Base-by-base conservation (phyloP, 768 basidiomycete species). In the Sarcodon aspratus region DNA sequence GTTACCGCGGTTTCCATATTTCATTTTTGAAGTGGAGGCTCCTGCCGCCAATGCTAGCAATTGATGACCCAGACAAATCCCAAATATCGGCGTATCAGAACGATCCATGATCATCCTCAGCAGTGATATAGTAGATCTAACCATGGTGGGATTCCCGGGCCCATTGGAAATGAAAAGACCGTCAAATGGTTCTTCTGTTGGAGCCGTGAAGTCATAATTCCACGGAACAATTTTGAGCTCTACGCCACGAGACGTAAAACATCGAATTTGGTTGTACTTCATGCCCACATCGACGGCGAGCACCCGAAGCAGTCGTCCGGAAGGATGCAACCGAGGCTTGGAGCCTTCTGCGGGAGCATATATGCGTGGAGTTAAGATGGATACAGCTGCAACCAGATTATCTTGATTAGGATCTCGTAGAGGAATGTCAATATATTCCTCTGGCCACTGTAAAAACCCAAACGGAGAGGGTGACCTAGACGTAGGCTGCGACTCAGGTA, bases 191-290 rank as follows among this genome's bases (percentile, higher is more conserved):
- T 89, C 86, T 51, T 97, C 91, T 1, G 73, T 64, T 31, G 65
- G 54, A 15, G 69, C 51, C 27, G 86, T 69, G 63, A 94, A 91
- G 67, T 98, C 86, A 63, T 94, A 89, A 62, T 98, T 75, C 95
- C 95, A 99, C 27, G 96, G 94, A 7, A 98, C 88, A 47, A 97
- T 91, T 68, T 98, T 97, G 62, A 98, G 73, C 64, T 98, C 91
- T 34, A 97, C 79, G 45, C 96, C 96, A 33, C 96, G 85, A 35
- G 79, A 73, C 38, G 78, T 80, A 69, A 99, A 97, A 71, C 96
- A 99, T 33, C 96, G 79, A 57, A 98, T 93, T 66, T 99, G 96
- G 66, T 98, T 98, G 72, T 88, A 96, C 68, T 99, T 99, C 90
- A 98, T 98, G n/a, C 96, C 96, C 46, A 98, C 95, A 63, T 99